A percentile compares a stretch with the other conserved stretches of the same genome.
Conservation (phyloP, 257 asterid species). For the Gentiana straminea region DNA sequence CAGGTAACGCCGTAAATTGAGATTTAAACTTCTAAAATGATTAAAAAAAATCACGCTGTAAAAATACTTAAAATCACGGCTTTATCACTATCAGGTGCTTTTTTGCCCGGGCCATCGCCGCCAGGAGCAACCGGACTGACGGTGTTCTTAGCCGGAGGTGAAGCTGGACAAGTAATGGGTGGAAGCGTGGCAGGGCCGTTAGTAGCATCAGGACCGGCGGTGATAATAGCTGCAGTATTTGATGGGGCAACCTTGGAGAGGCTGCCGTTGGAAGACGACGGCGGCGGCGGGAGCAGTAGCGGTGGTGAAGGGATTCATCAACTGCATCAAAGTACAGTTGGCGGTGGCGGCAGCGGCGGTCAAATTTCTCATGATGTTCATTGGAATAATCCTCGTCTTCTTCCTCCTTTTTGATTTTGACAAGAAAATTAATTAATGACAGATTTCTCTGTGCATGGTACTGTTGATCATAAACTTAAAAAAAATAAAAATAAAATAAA, state of each 20-base stretch:
- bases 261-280: conserved; percentile 57
- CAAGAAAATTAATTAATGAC: no score
- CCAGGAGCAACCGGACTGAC: conserved; percentile 53
- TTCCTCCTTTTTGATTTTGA: conserved; percentile 13
- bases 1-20: conserved; percentile 16
- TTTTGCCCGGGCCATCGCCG: conserved; percentile 54
- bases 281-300: conserved; percentile 15
- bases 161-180: conserved; percentile 67
- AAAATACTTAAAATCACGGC: no score
- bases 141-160: conserved; percentile 63
- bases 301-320: conserved; percentile 30
- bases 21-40: no score
- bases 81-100: conserved; percentile 30
- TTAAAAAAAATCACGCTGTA: no score
- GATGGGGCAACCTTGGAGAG: conserved; percentile 57
- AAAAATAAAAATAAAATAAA: no score
- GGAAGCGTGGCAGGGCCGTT: conserved; percentile 55
- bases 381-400: conserved; percentile 56
- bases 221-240: conserved; percentile 71
- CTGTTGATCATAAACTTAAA: no score
- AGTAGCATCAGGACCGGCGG: conserved; percentile 67
- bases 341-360: conserved; percentile 2
- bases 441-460: no score
- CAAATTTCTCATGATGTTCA: conserved; percentile 48
- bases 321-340: conserved; percentile 14